A percentile compares a stretch with the other conserved stretches of the same genome.
Conservation (phyloP, 169 alveolate genomes). For the Miamiensis avidus region DNA sequence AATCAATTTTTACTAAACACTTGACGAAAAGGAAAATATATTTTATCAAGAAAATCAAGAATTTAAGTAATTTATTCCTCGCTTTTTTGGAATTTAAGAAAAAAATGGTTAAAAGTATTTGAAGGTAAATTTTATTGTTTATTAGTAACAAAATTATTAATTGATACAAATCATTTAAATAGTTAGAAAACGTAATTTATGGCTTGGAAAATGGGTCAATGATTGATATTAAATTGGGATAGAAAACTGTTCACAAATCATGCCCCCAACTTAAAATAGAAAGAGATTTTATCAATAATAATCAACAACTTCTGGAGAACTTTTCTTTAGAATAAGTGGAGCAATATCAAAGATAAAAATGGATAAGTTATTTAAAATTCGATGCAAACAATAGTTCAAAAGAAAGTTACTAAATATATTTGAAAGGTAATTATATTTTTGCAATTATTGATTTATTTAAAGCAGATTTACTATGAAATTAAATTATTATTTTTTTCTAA, state of each 20-base stretch:
- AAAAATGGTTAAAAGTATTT: not conserved
- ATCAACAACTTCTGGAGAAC: not conserved
- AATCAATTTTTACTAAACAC: too few species aligned
- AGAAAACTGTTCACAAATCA: not conserved
- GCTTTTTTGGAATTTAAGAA: not conserved
- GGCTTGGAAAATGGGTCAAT: not conserved
- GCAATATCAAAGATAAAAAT: not conserved
- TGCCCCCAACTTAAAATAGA: not conserved
- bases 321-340: not conserved
- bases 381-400: not conserved
- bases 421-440: not conserved
- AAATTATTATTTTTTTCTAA: too few species aligned
- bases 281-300: not conserved
- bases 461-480: too few species aligned
- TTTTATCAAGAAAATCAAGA: not conserved
- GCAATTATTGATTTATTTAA: too few species aligned
- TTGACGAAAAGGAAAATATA: not conserved
- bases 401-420: not conserved
- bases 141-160: too few species aligned
- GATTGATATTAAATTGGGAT: not conserved
- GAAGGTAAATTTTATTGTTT: not conserved
- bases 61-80: not conserved
- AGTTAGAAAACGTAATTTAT: not conserved
- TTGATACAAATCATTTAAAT: too few species aligned
- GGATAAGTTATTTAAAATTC: not conserved